Base-by-base conservation (phyloP, 345 rosid species). In the Populus nigra region DNA sequence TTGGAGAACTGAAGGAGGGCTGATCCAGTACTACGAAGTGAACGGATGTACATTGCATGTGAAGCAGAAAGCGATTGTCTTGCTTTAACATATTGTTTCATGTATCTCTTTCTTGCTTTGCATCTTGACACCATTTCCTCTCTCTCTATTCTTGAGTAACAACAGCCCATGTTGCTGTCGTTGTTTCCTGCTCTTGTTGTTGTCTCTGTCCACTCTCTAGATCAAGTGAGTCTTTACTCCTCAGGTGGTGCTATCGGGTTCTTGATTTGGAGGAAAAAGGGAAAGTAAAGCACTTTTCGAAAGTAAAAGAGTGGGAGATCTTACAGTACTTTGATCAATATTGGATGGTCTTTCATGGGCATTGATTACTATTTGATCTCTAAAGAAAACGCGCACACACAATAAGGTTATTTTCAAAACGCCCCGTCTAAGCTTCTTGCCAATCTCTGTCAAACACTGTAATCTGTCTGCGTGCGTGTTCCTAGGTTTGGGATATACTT, bases 71-170 rank as follows among this genome's bases (percentile, higher is more conserved):
- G 87, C 38, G 89, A 78, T 84, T 92, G 96, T 45, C 99, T 87
- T 29, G 96, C 97, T 84, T 88, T 83, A 41, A 92, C 98, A 17
- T 93, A 85, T 65, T 92, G 93, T 67, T 96, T 93, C 87, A 91
- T 88, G 84, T 96, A 96, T 53, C 89, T 83, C 90, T 92, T 93
- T 78, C 99, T 88, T 6, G 96, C 96, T 79, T 90, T 93, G 84
- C 97, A 96, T 57, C 96, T 89, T 5, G 97, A 88, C 78, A 95
- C 99, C 61, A 86, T 89, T 75, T 93, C 99, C 76, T 92, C 91
- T 59, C 94, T 88, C 53, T 92, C 93, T 57, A 93, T 81, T 47
- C 89, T 89, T 22, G 99, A 95, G 77, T 84, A 89, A 80, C 96
- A 93, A 73, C 96, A 91, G 59, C 98, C 99, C 99, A 95, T 95